Conservation (phyloP, 805 yeast species). For the Candida tibetensis region DNA sequence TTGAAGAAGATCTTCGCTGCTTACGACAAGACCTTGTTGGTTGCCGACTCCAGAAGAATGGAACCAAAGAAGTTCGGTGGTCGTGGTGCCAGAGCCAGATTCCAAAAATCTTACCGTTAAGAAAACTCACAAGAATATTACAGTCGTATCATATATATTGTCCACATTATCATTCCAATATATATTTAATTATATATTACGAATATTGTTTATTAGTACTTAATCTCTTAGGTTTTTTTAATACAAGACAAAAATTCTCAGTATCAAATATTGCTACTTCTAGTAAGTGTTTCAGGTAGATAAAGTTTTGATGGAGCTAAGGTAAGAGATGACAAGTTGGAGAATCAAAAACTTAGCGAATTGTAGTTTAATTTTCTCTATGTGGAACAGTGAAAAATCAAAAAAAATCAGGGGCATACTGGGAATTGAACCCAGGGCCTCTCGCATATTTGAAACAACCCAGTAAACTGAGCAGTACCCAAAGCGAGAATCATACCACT, state of each 20-base stretch:
- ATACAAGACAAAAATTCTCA: constrained; percentile 7
- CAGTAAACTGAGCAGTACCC: constrained; percentile 9
- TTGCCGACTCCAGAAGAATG: constrained; percentile 99
- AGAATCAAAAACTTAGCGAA: too few relatives aligned
- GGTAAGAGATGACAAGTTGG: too few relatives aligned
- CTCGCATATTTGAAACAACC: constrained; percentile 38
- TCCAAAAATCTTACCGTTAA: constrained; percentile 99
- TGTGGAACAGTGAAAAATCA: too few relatives aligned
- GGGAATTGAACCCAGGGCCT: constrained; percentile 66
- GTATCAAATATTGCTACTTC: too few relatives aligned
- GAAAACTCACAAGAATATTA: constrained; percentile 4
- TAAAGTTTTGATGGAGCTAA: too few relatives aligned
- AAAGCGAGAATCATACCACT: constrained; percentile 25
- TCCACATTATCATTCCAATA: constrained; percentile 9
- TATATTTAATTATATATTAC: constrained; percentile 4
- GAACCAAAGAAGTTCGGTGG: constrained; percentile 99
- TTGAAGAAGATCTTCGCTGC: constrained; percentile 95
- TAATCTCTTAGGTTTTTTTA: constrained; percentile 8
- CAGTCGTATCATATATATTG: constrained; percentile 15
- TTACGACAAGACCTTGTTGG: constrained; percentile 99
- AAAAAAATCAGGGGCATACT: constrained; percentile 35
- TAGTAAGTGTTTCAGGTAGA: too few relatives aligned
- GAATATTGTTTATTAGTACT: constrained; percentile 10
- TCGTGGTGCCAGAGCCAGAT: constrained; percentile 99
- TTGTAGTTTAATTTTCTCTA: too few relatives aligned